Evolutionary conservation across 768 basidiomycete genomes (phyloP).

Genomic region (Naematelia encephala): DNA sequence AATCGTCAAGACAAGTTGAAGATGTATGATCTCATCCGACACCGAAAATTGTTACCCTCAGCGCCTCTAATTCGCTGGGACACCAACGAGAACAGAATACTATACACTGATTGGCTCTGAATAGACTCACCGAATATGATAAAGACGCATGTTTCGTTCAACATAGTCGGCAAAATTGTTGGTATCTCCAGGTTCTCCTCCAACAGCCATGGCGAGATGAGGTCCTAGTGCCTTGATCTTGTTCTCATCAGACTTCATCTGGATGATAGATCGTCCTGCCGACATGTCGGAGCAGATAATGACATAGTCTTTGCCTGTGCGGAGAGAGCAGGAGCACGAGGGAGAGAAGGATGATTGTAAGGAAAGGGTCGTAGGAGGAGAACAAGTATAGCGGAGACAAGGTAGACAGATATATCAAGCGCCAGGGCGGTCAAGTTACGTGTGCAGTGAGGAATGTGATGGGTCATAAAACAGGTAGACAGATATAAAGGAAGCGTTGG

Average conservation of each 20-base stretch:
- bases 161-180: conserved; percentile 94
- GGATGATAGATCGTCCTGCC: conserved; percentile 85
- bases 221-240: conserved; percentile 90
- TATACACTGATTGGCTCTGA: background rate
- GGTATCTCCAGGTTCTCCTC: conserved; percentile 95
- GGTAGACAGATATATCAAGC: too few species aligned
- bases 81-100: too few species aligned
- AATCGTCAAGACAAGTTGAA: too few species aligned
- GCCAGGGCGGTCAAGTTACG: background rate
- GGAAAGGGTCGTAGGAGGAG: background rate
- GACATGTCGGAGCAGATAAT: conserved; percentile 88
- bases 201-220: conserved; percentile 89
- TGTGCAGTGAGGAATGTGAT: too few species aligned
- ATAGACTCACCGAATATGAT: conserved; percentile 71
- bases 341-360: background rate
- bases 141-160: conserved; percentile 90
- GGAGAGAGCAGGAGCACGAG: background rate
- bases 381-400: background rate
- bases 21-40: too few species aligned
- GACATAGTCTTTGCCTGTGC: conserved; percentile 79
- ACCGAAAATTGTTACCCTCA: too few species aligned
- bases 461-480: background rate
- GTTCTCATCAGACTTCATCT: conserved; percentile 96
- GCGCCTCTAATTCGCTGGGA: too few species aligned
- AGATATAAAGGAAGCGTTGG: background rate